Percentiles rank a stretch among this genome's conserved stretches.
phyloP scores from a whole-genome alignment of 2,329 filamentous ascomycete species.

The Curvularia lunata region DNA sequence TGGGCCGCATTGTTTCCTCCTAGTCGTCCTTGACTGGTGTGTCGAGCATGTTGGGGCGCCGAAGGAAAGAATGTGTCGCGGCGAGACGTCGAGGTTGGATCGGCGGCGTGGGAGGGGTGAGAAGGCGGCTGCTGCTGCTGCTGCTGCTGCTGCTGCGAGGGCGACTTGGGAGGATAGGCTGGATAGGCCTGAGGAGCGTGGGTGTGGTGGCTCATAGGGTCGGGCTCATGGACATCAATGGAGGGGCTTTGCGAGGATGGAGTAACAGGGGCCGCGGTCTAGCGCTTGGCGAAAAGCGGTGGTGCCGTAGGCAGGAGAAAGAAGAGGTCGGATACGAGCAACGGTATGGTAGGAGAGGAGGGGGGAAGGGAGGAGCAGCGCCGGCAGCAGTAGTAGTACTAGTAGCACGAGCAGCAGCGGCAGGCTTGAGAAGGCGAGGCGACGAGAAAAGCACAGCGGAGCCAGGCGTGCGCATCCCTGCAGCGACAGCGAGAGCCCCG shows the following conservation, averaged over 20 bases:
- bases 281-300: background rate
- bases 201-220: slow-evolving; percentile 55
- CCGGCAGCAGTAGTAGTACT: background rate
- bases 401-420: slow-evolving; percentile 5
- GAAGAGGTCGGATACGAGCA: background rate
- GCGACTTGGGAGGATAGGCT: slow-evolving; percentile 44
- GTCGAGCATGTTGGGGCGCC: slow-evolving; percentile 44
- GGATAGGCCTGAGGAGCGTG: slow-evolving; percentile 35
- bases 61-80: slow-evolving; percentile 56
- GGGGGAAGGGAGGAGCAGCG: background rate
- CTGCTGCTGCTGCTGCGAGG: slow-evolving; percentile 32
- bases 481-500: slow-evolving; percentile 17
- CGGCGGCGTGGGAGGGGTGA: slow-evolving; percentile 53
- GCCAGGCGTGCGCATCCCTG: slow-evolving; percentile 20
- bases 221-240: slow-evolving; percentile 21
- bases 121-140: slow-evolving; percentile 34
- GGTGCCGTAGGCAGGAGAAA: background rate
- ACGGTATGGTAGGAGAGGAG: background rate
- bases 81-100: slow-evolving; percentile 55
- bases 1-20: slow-evolving; percentile 39
- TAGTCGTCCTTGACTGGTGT: slow-evolving; percentile 50
- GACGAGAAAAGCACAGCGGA: slow-evolving; percentile 23
- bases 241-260: slow-evolving; percentile 5
- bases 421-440: slow-evolving; percentile 22
- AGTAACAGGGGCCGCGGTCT: background rate